Base-by-base conservation (phyloP, 208 protist genomes). In the Crithidia brevicula region DNA sequence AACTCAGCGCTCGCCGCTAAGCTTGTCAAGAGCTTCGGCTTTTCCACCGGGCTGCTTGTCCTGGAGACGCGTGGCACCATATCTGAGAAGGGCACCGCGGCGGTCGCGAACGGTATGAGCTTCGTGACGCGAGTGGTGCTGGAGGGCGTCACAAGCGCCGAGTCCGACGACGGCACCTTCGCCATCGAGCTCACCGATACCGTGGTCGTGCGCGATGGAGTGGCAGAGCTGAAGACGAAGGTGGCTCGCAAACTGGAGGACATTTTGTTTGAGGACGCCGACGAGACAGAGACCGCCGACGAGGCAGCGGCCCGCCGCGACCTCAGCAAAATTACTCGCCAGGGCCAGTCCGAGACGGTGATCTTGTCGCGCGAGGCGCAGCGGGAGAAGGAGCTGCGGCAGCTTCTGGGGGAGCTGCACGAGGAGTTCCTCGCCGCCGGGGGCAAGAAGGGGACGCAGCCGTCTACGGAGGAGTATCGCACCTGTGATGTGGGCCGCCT, bases 111-210 rank as follows among this genome's bases (percentile, higher is more conserved):
- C 40, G 84, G 83, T 16, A 96, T 96, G 92, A 77, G 79, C 36
- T 96, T 96, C 79, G 87, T 94, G 28, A 84, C 89, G 30, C 92
- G 92, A 23, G 67, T 94, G 15, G 72, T 80, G 20, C 74, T 96
- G 16, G 85, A 96, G 51, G 71, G 72, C 11, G 75, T 92, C 2
- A 56, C 76, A 3, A 79, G 75, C n/a, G 64, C 36, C 18, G 68
- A 40, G 36, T 7, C 40, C 7, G 62, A 38, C 5, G 60, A 58
- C 20, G 61, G 23, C 40, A 75, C 72, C 11, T 92, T 85, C 64
- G 81, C 84, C 54, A 36, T 94, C 18, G 87, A 96, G 74, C 79
- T 96, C 16, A 75, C 83, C 10, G 92, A 96, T 62, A 96, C 91
- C 10, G 91, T 93, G 2, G 75, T 91, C 6, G 64, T 96, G 5